A percentile compares a stretch with the other conserved stretches of the same genome.
Evolutionary conservation across 1,284 basidiomycete species (phyloP).

Genomic region (Apiotrichum veenhuisii): DNA sequence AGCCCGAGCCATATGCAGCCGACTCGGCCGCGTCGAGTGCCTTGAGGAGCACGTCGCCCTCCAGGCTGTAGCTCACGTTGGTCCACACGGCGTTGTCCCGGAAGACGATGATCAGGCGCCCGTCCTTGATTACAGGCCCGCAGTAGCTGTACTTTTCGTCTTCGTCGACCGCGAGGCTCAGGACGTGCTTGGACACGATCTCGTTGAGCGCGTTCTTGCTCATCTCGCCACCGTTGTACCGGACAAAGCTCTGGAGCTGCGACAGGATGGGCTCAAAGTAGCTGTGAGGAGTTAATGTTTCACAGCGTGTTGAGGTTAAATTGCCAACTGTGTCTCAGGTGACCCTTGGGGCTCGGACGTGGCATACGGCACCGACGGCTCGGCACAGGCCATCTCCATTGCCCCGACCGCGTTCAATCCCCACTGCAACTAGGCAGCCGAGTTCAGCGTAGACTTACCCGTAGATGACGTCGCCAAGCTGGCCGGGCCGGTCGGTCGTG

Average conservation of each 20-base stretch:
- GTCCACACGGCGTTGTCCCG: not conserved
- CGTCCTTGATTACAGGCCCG: slow-evolving; percentile 3
- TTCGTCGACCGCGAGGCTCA: slow-evolving; percentile 4
- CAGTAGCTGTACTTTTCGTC: slow-evolving; percentile 7
- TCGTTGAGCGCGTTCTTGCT: slow-evolving; percentile 1
- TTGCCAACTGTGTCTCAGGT: not conserved
- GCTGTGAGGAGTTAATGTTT: not conserved
- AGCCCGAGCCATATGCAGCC: not conserved
- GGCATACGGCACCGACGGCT: too few relatives aligned
- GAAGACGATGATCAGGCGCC: slow-evolving; percentile 7
- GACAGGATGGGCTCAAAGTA: not conserved
- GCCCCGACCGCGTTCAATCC: too few relatives aligned
- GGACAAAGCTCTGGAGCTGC: not conserved
- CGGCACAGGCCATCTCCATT: too few relatives aligned
- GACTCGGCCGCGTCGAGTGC: not conserved
- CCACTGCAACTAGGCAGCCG: too few relatives aligned
- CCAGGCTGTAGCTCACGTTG: not conserved
- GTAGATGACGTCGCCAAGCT: not conserved
- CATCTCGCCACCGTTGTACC: not conserved
- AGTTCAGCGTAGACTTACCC: too few relatives aligned
- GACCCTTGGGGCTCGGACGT: too few relatives aligned
- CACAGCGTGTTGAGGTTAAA: too few relatives aligned
- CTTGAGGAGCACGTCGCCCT: not conserved
- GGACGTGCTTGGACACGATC: not conserved
- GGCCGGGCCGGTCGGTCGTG: not conserved